Percentiles rank a stretch among this genome's conserved stretches.
Conservation (phyloP, 2,329 filamentous ascomycete species). For the Talaromyces pinophilus region DNA sequence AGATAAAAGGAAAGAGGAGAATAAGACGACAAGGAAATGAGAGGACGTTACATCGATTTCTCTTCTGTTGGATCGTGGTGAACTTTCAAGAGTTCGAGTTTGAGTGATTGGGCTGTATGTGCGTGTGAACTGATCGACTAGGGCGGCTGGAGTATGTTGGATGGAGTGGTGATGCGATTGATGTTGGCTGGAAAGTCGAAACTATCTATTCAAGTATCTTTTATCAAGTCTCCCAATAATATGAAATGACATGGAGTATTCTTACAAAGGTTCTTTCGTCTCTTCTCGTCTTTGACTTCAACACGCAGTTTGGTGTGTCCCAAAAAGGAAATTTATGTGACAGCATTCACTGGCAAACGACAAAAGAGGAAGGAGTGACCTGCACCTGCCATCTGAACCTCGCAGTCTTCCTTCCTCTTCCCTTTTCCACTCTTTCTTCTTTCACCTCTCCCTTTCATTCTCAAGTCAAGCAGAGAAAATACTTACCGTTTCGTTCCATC, state of each 20-base stretch:
- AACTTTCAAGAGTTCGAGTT: conserved; percentile 8
- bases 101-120: conserved; percentile 15
- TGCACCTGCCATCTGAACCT: neutral
- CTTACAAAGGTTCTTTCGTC: neutral
- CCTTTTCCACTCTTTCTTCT: neutral
- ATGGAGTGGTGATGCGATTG: conserved; percentile 12
- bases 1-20: neutral
- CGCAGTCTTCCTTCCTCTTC: neutral
- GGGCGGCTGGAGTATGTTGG: conserved; percentile 14
- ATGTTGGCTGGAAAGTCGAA: conserved; percentile 1
- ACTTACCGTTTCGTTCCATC: too few relatives aligned
- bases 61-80: neutral
- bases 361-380: conserved; percentile 15
- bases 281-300: neutral
- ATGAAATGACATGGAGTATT: conserved; percentile 6
- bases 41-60: neutral
- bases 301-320: neutral
- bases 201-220: conserved; percentile 2
- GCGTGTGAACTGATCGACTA: conserved; percentile 11
- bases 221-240: conserved; percentile 15
- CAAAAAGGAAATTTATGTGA: conserved; percentile 13
- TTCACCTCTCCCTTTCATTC: neutral
- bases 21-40: neutral
- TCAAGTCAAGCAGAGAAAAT: neutral
- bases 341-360: neutral